phyloP scores from a whole-genome alignment of 2,329 filamentous ascomycete species.

The Herpotrichia juniperi region DNA sequence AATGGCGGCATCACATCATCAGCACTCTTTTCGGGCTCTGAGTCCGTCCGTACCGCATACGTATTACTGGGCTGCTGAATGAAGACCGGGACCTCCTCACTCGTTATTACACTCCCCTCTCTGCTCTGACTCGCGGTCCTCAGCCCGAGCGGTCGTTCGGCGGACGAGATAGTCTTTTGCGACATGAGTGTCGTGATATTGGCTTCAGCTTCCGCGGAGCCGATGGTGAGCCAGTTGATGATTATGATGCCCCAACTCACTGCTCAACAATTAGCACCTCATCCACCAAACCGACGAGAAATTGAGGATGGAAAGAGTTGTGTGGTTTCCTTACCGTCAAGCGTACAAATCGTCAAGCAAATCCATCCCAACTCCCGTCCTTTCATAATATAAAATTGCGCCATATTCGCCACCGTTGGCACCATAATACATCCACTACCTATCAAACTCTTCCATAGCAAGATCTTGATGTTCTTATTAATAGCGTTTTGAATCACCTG shows the following conservation, averaged over 20 bases:
- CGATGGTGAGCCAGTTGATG: slow-evolving; percentile 38
- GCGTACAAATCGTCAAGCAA: slow-evolving; percentile 45
- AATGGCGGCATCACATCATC: too few species aligned
- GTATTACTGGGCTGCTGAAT: too few species aligned
- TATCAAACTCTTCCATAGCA: slow-evolving; percentile 32
- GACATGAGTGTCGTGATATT: slow-evolving; percentile 15
- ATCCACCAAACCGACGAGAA: not conserved
- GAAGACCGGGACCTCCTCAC: too few species aligned
- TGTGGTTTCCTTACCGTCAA: slow-evolving; percentile 42
- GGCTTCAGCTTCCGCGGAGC: slow-evolving; percentile 28
- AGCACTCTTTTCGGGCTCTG: too few species aligned
- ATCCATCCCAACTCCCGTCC: slow-evolving; percentile 46
- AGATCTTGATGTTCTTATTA: slow-evolving; percentile 22
- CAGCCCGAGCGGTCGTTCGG: not conserved
- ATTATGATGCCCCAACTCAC: slow-evolving; percentile 34
- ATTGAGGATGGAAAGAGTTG: not conserved
- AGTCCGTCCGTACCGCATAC: too few species aligned
- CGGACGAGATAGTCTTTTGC: not conserved
- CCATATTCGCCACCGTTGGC: slow-evolving; percentile 45
- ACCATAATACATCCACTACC: slow-evolving; percentile 42
- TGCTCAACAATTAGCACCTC: slow-evolving; percentile 11
- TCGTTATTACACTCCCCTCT: too few species aligned
- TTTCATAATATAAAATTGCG: slow-evolving; percentile 33
- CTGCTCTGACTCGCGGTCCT: too few species aligned
- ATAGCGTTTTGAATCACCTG: slow-evolving; percentile 19